phyloP scores from a whole-genome alignment of 345 rosid genomes.

The Syzygium grande region DNA sequence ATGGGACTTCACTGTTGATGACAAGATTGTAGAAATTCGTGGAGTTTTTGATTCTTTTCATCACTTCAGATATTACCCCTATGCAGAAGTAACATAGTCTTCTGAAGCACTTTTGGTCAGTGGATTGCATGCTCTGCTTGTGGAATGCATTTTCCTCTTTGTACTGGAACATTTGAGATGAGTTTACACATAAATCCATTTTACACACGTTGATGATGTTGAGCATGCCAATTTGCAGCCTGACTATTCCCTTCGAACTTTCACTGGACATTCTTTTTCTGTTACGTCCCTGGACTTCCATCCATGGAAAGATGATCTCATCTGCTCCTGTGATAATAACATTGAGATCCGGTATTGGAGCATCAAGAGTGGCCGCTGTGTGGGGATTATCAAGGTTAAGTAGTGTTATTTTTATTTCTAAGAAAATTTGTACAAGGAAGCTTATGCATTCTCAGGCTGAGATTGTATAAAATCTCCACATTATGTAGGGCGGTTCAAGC shows the following conservation, averaged over 20 bases:
- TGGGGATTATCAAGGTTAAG: slow-evolving; percentile 47
- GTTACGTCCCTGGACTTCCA: slow-evolving; percentile 72
- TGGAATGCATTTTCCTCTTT: neutral
- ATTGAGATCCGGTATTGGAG: slow-evolving; percentile 71
- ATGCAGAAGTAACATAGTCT: neutral
- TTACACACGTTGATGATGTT: neutral
- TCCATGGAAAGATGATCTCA: slow-evolving; percentile 53
- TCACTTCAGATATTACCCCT: neutral
- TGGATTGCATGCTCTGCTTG: neutral
- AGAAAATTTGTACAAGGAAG: neutral
- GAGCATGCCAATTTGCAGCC: slow-evolving; percentile 30
- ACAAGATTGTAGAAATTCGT: neutral
- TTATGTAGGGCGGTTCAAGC: slow-evolving; percentile 45
- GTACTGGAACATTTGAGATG: neutral
- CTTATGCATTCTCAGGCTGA: neutral
- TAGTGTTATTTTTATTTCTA: neutral
- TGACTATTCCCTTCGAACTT: slow-evolving; percentile 41
- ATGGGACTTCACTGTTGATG: neutral
- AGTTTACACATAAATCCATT: neutral
- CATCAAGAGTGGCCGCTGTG: slow-evolving; percentile 53
- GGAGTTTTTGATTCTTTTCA: neutral
- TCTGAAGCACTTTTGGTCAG: neutral
- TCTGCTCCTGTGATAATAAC: slow-evolving; percentile 57
- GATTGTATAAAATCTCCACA: neutral
- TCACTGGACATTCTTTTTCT: slow-evolving; percentile 48